Percentiles rank a stretch among this genome's conserved stretches.
Evolutionary conservation across 2,329 filamentous ascomycete species (phyloP).

Genomic region (Phyllosticta capitalensis): DNA sequence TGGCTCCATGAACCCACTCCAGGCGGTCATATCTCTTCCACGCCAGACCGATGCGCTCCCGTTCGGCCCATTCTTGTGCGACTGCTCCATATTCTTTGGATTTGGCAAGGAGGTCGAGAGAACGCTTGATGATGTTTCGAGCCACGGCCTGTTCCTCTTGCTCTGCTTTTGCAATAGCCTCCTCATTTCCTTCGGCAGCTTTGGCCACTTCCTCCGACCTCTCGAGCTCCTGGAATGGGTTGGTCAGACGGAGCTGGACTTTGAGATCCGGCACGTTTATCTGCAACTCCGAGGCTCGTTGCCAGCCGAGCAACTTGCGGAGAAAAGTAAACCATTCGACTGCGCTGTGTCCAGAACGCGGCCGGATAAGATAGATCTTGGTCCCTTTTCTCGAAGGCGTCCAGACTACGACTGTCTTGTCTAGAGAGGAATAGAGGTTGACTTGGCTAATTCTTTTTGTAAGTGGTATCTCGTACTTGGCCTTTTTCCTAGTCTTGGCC

Average conservation of each 20-base stretch:
- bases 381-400: conserved; percentile 44
- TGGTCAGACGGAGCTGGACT: conserved; percentile 47
- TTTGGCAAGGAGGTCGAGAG: conserved; percentile 48
- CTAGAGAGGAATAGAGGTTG: conserved; percentile 56
- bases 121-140: conserved; percentile 45
- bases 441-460: conserved; percentile 44
- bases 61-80: conserved; percentile 47
- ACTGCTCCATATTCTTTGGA: conserved; percentile 51
- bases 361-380: conserved; percentile 52
- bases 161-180: conserved; percentile 35
- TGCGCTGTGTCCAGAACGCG: conserved; percentile 50
- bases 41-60: conserved; percentile 53
- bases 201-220: conserved; percentile 32
- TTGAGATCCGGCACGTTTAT: conserved; percentile 55
- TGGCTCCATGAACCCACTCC: conserved; percentile 57
- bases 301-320: conserved; percentile 49
- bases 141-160: conserved; percentile 48
- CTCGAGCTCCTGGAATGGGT: conserved; percentile 49
- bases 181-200: conserved; percentile 34
- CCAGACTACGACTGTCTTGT: conserved; percentile 59
- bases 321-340: conserved; percentile 63
- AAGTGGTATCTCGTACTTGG: conserved; percentile 49
- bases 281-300: conserved; percentile 45
- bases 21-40: conserved; percentile 62
- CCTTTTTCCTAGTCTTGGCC: conserved; percentile 42